Base-by-base conservation (phyloP, 192 early-diverging fungal species). In the Coemansia sp. region DNA sequence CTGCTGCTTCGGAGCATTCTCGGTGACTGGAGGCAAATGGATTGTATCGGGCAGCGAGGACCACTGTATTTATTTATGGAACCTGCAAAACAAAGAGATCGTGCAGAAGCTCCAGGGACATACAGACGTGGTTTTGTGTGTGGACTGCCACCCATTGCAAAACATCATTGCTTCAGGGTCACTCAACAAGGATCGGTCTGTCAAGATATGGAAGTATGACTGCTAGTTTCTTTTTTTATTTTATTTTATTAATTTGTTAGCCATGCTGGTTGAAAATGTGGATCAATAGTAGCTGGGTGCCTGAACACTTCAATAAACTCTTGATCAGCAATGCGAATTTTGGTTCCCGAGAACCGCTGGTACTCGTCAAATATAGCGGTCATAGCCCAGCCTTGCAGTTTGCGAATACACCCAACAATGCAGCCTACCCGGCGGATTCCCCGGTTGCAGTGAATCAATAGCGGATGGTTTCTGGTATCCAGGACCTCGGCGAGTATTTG, bases 341-440 rank as follows among this genome's bases (percentile, higher is more conserved):
- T 94, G 13, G 86, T 85, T 21, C 92, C 95, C 13, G 96, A 90
- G 56, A 98, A 98, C 37, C 93, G 70, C 41, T 92, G 78, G 63
- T 96, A 98, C 77, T 98, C 96, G 79, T 94, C 94, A 83, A 97
- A 98, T 13, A 95, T 96, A 5, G 90, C 88, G 0, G 96, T 92
- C 85, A 95, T 86, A 15, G 93, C 92, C 96, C 96, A 98, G 43
- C 84, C 84, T 55, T 97, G 94, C 43, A 95, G 80, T 68, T 95
- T 97, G 19, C 96, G 74, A 13, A 98, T 79, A 56, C 93, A 95
- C 3, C 94, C 94, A 15, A 98, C 86, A 19, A 98, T 49, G 62
- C 94, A 98, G 6, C 94, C 96, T 16, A 95, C 87, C 11, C 96
- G 85, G 59, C 94, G 88, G 61, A 93, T 97, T 43, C 94, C 96